Evolutionary conservation across 2,329 filamentous ascomycete species (phyloP).

Genomic region (Monilinia fructicola): DNA sequence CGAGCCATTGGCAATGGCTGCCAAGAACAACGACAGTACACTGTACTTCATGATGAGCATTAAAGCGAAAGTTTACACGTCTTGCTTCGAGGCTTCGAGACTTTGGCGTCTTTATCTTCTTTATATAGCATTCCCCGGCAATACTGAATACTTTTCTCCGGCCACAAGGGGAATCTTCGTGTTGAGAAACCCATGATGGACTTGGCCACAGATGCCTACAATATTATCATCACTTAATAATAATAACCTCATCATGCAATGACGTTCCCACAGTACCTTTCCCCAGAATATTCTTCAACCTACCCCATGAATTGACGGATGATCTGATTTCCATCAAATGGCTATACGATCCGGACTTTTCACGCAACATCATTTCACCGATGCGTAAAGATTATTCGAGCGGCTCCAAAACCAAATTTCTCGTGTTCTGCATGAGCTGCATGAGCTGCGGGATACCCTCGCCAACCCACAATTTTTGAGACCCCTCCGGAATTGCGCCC

Average conservation of each 20-base stretch:
- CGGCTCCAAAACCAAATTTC: not conserved
- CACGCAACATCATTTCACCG: not conserved
- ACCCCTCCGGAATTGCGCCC: not conserved
- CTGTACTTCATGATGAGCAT: constrained; percentile 2
- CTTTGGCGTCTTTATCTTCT: not conserved
- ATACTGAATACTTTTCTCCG: not conserved
- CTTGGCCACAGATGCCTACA: not conserved
- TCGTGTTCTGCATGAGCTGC: not conserved
- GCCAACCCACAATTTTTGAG: not conserved
- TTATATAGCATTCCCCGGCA: not conserved
- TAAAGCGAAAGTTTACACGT: not conserved
- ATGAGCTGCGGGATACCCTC: too few relatives aligned
- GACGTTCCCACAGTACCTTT: not conserved
- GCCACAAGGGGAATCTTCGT: not conserved
- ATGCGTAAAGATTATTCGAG: not conserved
- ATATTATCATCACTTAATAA: not conserved
- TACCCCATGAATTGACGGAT: not conserved
- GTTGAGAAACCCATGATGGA: not conserved
- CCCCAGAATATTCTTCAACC: not conserved
- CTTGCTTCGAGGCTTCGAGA: too few relatives aligned
- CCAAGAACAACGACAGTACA: not conserved
- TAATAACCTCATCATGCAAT: not conserved
- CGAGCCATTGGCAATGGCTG: not conserved
- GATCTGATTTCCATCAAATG: not conserved
- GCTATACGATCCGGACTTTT: not conserved